Base-by-base conservation (phyloP, 202 grass and related monocot genomes). In the Panicum hallii region DNA sequence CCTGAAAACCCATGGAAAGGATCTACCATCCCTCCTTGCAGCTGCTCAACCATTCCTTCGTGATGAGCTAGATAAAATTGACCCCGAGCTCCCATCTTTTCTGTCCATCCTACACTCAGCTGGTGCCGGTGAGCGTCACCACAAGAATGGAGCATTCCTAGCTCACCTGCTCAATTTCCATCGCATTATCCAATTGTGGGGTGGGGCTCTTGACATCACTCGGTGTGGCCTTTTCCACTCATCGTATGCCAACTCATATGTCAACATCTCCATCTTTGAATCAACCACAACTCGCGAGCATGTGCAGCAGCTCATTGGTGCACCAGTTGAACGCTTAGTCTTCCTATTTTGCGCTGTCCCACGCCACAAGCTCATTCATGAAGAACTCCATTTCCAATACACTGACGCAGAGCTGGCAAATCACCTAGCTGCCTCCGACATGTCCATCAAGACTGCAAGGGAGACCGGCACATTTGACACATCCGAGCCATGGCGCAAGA, bases 171-270 rank as follows among this genome's bases (percentile, higher is more conserved):
- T 79, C 10, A 88, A 89, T 41, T 70, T 89, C 77, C 80, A 92
- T 42, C 90, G 84, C 75, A 77, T 87, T 38, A 76, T 92, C 34
- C 86, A 87, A 30, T 49, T 92, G 14, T 89, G 90, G 90, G 48
- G 75, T 9, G 76, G 17, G 20, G 84, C 87, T 45, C 81, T 78
- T 30, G 23, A 81, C 16, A 47, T 89, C 0, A 76, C 87, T 19
- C 90, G 83, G 3, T 92, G 87, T 48, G 90, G 87, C 83, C 90
- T 89, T 81, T 89, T 89, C 80, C 90, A 92, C 70, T 92, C 90
- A 1, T 62, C 80, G 11, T 92, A 92, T 40, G 89, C 90, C 77
- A 92, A 92, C 68, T 87, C 90, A 38, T 89, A 92, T 11, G 84
- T 92, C 77, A 87, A 92, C 61, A 55, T 92, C 78, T 87, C 87